These are phyloP conservation scores for Mycena filopes DNA, from an alignment of 768 basidiomycete genomes.

Conservation along the genomic window DNA sequence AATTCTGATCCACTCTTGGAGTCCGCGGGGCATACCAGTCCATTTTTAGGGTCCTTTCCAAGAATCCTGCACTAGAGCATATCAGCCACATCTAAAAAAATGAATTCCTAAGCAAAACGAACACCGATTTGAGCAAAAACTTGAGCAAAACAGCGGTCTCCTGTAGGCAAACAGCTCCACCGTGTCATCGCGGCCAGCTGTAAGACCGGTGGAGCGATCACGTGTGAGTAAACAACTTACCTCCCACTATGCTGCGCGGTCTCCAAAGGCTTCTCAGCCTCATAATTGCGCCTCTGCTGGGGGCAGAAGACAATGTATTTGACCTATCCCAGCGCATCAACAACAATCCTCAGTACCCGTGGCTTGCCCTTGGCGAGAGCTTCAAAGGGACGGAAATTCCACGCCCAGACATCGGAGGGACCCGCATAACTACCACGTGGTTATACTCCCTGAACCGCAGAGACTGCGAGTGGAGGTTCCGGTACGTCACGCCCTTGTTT, in stretches of 20 bases:
- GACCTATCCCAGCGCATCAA: background rate
- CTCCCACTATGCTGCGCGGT: background rate
- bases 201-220: background rate
- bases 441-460: too few species aligned
- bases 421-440: too few species aligned
- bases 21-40: too few species aligned
- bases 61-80: background rate
- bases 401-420: too few species aligned
- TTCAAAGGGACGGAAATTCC: too few species aligned
- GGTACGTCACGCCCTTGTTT: too few species aligned
- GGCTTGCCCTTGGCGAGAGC: background rate
- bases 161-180: background rate
- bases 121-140: conserved; percentile 8
- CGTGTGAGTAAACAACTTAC: background rate
- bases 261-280: background rate
- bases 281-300: background rate
- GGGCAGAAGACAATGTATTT: background rate
- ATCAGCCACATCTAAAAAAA: conserved; percentile 5
- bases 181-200: background rate
- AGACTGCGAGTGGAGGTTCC: too few species aligned
- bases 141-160: background rate
- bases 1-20: too few species aligned
- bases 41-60: too few species aligned
- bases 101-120: conserved; percentile 1
- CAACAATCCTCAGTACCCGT: background rate